Base-by-base conservation (phyloP, 75 land plant species). In the Pseudotsuga menziesii region DNA sequence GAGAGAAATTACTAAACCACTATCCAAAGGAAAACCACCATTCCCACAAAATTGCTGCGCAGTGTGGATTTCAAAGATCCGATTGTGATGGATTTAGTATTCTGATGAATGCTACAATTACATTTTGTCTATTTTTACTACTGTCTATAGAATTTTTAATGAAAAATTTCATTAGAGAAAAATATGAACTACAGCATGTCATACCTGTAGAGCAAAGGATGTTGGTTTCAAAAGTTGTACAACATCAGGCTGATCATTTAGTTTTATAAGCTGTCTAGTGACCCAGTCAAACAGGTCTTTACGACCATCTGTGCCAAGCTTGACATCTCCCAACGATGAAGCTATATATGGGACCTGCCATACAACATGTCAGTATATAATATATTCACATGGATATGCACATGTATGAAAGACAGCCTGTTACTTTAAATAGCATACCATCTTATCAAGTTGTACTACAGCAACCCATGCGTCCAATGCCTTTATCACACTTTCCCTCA, bases 271-370 rank as follows among this genome's bases (percentile, higher is more conserved):
- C 20, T 85, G 81, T 58, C 74, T 80, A 41, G 78, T 73, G 17
- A 85, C 75, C 88, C 88, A 85, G 54, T 85, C 88, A 61, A 85
- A 85, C 19, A 85, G 82, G 26, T 85, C 88, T 66, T 85, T 85
- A 8, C 88, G 85, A 22, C 88, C 88, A 76, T 85, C 88, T 25
- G 88, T 82, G 77, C 79, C 80, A 25, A 85, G 82, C 72, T 85
- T 85, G 39, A 82, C 41, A 77, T 85, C 88, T 19, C 62, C 66
- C 20, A 85, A 63, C 12, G 88, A 82, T 9, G 88, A 86, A 83
- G 74, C 77, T 76, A 85, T 52, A 57, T 83, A 80, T 48, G 88
- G 82, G 35, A 83, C 74, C 87, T 85, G 81, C 69, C 54, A 73
- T n/a, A 70, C 41, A 26, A 52, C 35, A 29, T 23, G 41, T 64